Base-by-base conservation (phyloP, 345 rosid genomes). In the Lepidium sativum region DNA sequence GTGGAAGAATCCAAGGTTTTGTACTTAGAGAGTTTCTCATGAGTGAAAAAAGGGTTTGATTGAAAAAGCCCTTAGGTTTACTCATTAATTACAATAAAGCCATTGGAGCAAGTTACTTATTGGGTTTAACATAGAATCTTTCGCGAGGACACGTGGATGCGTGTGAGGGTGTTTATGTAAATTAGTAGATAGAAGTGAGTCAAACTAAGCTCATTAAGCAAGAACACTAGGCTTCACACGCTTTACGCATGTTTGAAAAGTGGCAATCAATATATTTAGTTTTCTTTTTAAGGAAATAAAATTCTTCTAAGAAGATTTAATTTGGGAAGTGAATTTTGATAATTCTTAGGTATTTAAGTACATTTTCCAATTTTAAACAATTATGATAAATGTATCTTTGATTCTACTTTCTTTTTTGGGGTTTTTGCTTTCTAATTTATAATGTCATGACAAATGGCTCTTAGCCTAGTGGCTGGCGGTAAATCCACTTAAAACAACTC, bases 1-100 rank as follows among this genome's bases (percentile, higher is more conserved):
- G 57, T 33, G 60, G 41, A 67, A 73, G 77, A 67, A 67, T 73
- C 77, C 77, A 73, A 60, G 56, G 77, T 17, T 0, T 48, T 9
- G 23, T 53, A 39, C 16, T 31, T 37, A 21, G 39, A 55, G 55
- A 56, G 43, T 71, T 70, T 44, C n/a, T n/a, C n/a, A n/a, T 39
- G 60, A 47, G 58, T 48, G 41, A 6, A 47, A 49, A 17, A 53
- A 47, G 14, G 45, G 52, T 1, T 8, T 4, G 25, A 34, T 14
- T 29, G 9, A 51, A 59, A 72, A 35, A 27, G 4, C 48, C 71
- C 66, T 58, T 65, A n/a, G 32, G 23, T 57, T 51, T 33, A 3
- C 0, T 14, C 0, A 0, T 9, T 2, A 66, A 58, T 34, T 72
- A 65, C 71, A 8, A 18, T 55, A 15, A 25, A 40, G 45, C 65